Base-by-base conservation (phyloP, 805 yeast species). In the Suhomyces kilbournensis region DNA sequence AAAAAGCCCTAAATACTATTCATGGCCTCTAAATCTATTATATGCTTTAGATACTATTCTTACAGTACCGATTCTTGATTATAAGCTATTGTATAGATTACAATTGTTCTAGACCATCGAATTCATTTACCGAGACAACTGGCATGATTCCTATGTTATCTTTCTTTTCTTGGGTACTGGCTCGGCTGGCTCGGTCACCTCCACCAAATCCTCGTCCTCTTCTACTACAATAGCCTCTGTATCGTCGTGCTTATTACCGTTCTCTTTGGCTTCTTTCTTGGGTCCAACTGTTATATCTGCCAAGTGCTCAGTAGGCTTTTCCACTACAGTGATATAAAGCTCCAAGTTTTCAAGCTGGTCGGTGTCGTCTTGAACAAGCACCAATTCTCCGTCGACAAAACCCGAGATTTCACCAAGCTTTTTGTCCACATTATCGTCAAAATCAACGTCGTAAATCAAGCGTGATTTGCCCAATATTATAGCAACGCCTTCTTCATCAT, bases 371-470 rank as follows among this genome's bases (percentile, higher is more conserved):
- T 86, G 82, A 15, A 94, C 76, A 1, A 86, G 78, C 14, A 94
- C 39, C 19, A 85, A 74, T 19, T 83, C 78, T n/a, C 93, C 94
- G 47, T 74, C 69, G 5, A 56, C 59, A 26, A 91, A 71, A 8
- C 87, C 86, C 14, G 86, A 66, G 9, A 73, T 52, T 0, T 79
- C 81, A 1, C 56, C 52, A 15, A 94, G 69, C 0, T 75, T 65
- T 32, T 71, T 74, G 0, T 70, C 72, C 10, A 76, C 60, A 61
- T 93, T 85, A 62, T 92, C 98, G 47, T 90, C 96, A 66, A 89
- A 91, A 62, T 93, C 99, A 52, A 77, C 77, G 69, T 94, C 99
- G 60, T 89, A 90, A 7, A 94, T 65, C 54, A 94, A 75, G 57
- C 80, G 78, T 34, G 82, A 79, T 38, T 74, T 69, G 3, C 85